Percentiles rank a stretch among this genome's conserved stretches.
Conservation (phyloP, 345 rosid species). For the Salix udensis region DNA sequence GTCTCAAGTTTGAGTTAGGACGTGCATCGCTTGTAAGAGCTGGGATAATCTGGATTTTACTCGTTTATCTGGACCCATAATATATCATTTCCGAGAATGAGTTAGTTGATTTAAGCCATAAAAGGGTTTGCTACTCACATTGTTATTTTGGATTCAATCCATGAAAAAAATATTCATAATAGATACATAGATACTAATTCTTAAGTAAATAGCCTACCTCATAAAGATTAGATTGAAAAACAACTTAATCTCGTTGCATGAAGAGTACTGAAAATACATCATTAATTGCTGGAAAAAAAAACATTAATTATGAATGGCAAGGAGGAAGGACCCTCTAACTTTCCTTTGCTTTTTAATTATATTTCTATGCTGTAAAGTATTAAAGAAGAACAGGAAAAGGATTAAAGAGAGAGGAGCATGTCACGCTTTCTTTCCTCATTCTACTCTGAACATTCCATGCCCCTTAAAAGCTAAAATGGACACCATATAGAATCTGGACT, state of each 20-base stretch:
- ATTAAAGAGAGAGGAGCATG: not conserved
- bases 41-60: too few species aligned
- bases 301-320: not conserved
- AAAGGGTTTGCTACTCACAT: not conserved
- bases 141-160: not conserved
- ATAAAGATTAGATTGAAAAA: too few species aligned
- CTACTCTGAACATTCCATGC: not conserved
- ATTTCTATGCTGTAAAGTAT: not conserved
- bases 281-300: not conserved
- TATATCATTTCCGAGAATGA: too few species aligned
- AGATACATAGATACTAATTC: too few species aligned
- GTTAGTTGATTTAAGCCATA: too few species aligned
- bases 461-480: not conserved
- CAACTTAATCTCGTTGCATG: not conserved
- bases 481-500: not conserved
- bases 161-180: too few species aligned
- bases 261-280: not conserved
- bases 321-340: not conserved
- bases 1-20: too few species aligned
- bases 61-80: too few species aligned
- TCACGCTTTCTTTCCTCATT: not conserved
- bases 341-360: not conserved
- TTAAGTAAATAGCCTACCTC: too few species aligned
- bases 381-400: not conserved
- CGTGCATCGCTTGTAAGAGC: too few species aligned